Evolutionary conservation across 805 yeast species (phyloP).

Genomic region (Jamesozyma spencerorum): DNA sequence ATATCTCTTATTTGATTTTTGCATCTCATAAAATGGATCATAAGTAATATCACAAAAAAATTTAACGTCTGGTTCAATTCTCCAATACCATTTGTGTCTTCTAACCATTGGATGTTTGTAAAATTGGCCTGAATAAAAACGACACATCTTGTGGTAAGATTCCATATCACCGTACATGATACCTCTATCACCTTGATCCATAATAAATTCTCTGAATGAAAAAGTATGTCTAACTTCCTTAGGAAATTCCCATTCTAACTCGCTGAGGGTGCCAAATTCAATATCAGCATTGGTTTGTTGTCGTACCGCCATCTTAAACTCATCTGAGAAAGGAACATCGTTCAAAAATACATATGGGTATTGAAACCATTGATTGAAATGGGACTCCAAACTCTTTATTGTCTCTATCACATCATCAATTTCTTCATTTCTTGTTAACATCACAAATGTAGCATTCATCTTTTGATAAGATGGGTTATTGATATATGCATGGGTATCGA

Average conservation of each 20-base stretch:
- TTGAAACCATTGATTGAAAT: conserved; percentile 86
- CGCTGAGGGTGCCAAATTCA: conserved; percentile 60
- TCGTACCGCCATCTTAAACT: conserved; percentile 47
- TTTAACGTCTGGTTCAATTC: conserved; percentile 89
- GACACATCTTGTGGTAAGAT: conserved; percentile 89
- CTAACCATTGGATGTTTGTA: conserved; percentile 67
- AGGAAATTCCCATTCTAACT: conserved; percentile 64
- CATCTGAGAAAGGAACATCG: conserved; percentile 63
- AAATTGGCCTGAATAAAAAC: conserved; percentile 81
- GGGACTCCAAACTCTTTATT: conserved; percentile 69
- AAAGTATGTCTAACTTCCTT: conserved; percentile 68
- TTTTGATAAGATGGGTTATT: conserved; percentile 27
- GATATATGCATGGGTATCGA: conserved; percentile 34
- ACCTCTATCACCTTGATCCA: conserved; percentile 71
- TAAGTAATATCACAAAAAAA: conserved; percentile 86
- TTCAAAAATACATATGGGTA: conserved; percentile 90
- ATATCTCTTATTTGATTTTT: conserved; percentile 54
- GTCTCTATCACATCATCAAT: conserved; percentile 63
- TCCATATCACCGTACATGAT: conserved; percentile 76
- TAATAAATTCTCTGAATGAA: conserved; percentile 35
- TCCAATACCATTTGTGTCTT: conserved; percentile 88
- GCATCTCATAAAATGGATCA: conserved; percentile 85
- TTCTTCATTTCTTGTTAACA: conserved; percentile 76
- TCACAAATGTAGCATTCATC: conserved; percentile 78
- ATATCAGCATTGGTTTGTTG: conserved; percentile 50